These are phyloP conservation scores for Ascobolus immersus DNA, from an alignment of 495 filamentous ascomycete genomes.

Conservation along the genomic window DNA sequence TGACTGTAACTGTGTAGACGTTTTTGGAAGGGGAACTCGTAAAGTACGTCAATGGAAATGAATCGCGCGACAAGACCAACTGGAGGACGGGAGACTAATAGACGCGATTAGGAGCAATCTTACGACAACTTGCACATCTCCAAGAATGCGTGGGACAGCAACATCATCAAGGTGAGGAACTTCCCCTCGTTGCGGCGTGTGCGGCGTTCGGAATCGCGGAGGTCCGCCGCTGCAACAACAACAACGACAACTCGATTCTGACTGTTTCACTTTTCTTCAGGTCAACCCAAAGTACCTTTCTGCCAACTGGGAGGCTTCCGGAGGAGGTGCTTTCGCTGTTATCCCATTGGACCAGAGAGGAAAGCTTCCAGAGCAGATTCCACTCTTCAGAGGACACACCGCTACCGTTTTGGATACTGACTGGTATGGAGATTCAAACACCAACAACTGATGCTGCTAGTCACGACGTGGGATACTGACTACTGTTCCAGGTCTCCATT, in stretches of 20 bases:
- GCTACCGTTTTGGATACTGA: slow-evolving; percentile 90
- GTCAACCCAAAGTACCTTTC: slow-evolving; percentile 87
- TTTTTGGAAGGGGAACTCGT: slow-evolving; percentile 7
- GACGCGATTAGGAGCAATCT: slow-evolving; percentile 41
- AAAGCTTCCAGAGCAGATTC: slow-evolving; percentile 73
- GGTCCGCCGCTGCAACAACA: too few species aligned
- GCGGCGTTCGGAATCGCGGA: too few species aligned
- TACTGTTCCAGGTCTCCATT: slow-evolving; percentile 63
- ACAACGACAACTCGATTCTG: too few species aligned
- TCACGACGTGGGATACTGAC: slow-evolving; percentile 14
- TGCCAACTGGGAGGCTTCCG: slow-evolving; percentile 95
- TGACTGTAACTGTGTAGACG: slow-evolving; percentile 12
- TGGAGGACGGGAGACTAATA: slow-evolving; percentile 1
- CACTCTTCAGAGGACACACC: slow-evolving; percentile 86
- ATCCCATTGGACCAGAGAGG: slow-evolving; percentile 76
- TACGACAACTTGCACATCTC: slow-evolving; percentile 92
- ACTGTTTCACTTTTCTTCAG: slow-evolving; percentile 26
- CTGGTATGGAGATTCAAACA: slow-evolving; percentile 61
- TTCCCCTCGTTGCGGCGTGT: too few species aligned
- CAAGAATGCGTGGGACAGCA: slow-evolving; percentile 96
- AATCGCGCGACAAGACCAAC: slow-evolving; percentile 4
- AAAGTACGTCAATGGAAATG: slow-evolving; percentile 1
- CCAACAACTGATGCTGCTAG: slow-evolving; percentile 10
- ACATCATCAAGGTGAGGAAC: slow-evolving; percentile 62
- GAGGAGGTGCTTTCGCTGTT: slow-evolving; percentile 90